Evolutionary conservation across 208 protist species (phyloP), one percentile per base, ranked within the genome.

Genomic region (Wallacemonas rigidus): DNA sequence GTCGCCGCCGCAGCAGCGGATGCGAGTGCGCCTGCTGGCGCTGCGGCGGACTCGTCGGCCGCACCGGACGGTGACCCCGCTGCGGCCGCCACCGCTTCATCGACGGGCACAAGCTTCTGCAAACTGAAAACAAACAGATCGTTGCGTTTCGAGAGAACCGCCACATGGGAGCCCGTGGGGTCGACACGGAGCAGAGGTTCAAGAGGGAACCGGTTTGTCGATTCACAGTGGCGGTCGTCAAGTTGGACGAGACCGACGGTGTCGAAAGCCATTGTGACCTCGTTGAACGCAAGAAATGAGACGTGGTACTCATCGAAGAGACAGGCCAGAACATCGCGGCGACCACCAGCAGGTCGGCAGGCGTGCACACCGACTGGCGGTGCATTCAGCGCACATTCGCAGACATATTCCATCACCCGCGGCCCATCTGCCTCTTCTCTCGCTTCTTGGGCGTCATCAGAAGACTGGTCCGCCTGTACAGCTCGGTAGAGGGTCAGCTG

Each of bases 291-390:
- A 17, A 97, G 47, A 67, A 97, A 84, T 2, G 92, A 95, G 17
- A 95, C 65, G 77, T 95, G 92, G 58, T 89, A 89, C 69, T 97
- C 87, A 64, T 95, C 90, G 67, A 97, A 87, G 15, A 92, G 83
- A 44, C 94, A 73, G 2, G 79, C 87, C 1, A 97, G 45, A 51
- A 93, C 56, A 72, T 97, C 92, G 5, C 87, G 71, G 4, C 68
- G 35, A 26, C 81, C 72, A 2, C 80, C 81, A 4, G 80, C 69
- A 2, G 92, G 92, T 1, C 86, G 85, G 65, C 87, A 96, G 3
- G 70, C 56, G 0, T 72, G 71, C 44, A 89, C 83, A 3, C 64
- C 71, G 0, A 93, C 45, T 8, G 88, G 88, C 2, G 92, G 90
- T 0, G 90, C 88, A 67, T 93, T 77, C 6, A 97, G 80, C 3